A percentile compares a stretch with the other conserved stretches of the same genome.
Evolutionary conservation across 257 asterid genomes (phyloP).

Genomic region (Solanum bulbocastanum): DNA sequence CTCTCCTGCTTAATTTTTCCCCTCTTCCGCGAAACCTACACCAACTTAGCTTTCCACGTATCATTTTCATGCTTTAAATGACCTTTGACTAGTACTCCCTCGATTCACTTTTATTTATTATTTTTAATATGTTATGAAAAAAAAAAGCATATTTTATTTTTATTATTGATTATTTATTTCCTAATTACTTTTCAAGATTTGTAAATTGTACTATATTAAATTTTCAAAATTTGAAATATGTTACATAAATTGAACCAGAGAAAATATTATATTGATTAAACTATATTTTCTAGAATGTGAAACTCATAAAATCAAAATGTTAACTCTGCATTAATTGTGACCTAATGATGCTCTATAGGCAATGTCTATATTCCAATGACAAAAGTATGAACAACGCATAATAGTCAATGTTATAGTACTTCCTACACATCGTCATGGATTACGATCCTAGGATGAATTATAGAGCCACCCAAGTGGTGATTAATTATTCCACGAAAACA

Average conservation of each 20-base stretch:
- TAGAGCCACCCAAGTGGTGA: not conserved
- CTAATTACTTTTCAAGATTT: too few relatives aligned
- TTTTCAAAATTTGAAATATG: too few relatives aligned
- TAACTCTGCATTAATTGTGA: not conserved
- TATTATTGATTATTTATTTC: too few relatives aligned
- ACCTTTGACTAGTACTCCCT: not conserved
- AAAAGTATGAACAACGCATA: not conserved
- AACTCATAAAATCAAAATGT: not conserved
- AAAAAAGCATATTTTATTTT: too few relatives aligned
- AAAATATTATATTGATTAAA: not conserved
- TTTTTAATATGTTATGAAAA: too few relatives aligned
- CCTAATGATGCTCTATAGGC: not conserved
- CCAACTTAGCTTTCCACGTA: not conserved
- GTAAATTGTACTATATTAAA: too few relatives aligned
- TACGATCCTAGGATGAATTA: not conserved
- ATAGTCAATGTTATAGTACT: not conserved
- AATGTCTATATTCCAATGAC: not conserved
- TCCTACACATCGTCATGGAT: not conserved
- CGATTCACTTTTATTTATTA: too few relatives aligned
- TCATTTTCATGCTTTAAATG: not conserved
- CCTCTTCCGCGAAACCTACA: not conserved
- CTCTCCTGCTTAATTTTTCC: not conserved
- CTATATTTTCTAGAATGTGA: not conserved
- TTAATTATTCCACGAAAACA: not conserved
- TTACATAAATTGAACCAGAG: too few relatives aligned